A percentile compares a stretch with the other conserved stretches of the same genome.
Conservation (phyloP, 2,329 filamentous ascomycete genomes). For the Clarireedia paspali region DNA sequence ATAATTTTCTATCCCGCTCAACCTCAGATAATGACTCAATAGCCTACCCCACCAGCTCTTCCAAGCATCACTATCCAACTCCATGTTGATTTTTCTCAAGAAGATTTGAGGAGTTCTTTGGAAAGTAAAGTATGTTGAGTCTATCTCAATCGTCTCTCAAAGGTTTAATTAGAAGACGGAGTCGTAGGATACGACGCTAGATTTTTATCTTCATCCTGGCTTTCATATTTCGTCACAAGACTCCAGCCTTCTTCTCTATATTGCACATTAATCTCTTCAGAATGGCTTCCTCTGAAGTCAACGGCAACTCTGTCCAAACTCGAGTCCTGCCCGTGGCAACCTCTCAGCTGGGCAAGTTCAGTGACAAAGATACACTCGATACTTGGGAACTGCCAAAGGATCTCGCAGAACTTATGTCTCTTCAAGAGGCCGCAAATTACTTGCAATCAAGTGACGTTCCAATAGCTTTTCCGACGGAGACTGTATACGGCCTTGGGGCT, state of each 20-base stretch:
- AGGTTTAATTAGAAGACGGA: constrained; percentile 24
- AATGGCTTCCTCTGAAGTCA: constrained; percentile 18
- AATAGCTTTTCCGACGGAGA: constrained; percentile 95
- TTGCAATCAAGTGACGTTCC: constrained; percentile 39
- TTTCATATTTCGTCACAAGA: constrained; percentile 9
- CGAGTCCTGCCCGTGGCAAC: constrained; percentile 20
- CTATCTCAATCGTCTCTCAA: constrained; percentile 9
- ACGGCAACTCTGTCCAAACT: constrained; percentile 16
- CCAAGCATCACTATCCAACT: too few species aligned
- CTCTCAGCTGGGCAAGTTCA: constrained; percentile 20
- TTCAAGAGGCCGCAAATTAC: constrained; percentile 24
- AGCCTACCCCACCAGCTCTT: neutral
- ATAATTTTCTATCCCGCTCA: too few species aligned
- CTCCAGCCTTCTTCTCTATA: constrained; percentile 10
- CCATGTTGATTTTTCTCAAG: neutral
- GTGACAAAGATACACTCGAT: constrained; percentile 19
- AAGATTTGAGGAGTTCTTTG: neutral
- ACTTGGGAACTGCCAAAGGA: constrained; percentile 22
- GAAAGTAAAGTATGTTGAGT: constrained; percentile 20
- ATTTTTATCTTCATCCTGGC: constrained; percentile 16
- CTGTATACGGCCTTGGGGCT: constrained; percentile 93
- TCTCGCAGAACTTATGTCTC: constrained; percentile 9
- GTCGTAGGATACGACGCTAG: constrained; percentile 24
- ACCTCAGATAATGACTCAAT: neutral
- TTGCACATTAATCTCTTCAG: constrained; percentile 7